Conservation (phyloP, 2,329 filamentous ascomycete genomes). For the Pestalotiopsis sp. region DNA sequence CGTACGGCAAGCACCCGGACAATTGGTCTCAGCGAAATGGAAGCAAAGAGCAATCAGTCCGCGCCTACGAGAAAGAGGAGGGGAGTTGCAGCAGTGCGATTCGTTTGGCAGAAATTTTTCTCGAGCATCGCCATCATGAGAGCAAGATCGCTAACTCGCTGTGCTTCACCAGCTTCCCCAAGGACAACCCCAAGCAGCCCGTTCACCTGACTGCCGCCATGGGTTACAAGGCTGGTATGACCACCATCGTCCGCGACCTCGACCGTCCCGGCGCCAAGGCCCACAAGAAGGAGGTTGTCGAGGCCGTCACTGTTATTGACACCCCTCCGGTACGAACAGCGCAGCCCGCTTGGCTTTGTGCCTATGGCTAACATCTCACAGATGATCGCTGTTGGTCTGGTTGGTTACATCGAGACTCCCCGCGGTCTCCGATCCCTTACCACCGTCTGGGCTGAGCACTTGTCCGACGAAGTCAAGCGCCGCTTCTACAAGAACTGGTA, state of each 20-base stretch:
- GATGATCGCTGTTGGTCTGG: conserved; percentile 99
- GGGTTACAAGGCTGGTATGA: conserved; percentile 99
- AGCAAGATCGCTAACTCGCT: not conserved
- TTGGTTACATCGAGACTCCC: conserved; percentile 99
- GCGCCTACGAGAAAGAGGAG: not conserved
- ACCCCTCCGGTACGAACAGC: conserved; percentile 93
- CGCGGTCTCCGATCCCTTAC: conserved; percentile 98
- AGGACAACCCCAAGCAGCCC: conserved; percentile 99
- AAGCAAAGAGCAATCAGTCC: not conserved
- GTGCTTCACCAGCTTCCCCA: conserved; percentile 77
- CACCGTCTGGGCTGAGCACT: conserved; percentile 99
- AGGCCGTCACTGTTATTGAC: conserved; percentile 86
- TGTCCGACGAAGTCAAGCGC: conserved; percentile 98
- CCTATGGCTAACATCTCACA: conserved; percentile 75
- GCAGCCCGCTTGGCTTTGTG: conserved; percentile 78
- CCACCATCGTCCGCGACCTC: conserved; percentile 98
- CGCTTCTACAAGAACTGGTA: conserved; percentile 99
- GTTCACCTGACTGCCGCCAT: conserved; percentile 97
- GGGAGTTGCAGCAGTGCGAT: not conserved
- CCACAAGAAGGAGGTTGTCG: conserved; percentile 98
- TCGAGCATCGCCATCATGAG: not conserved
- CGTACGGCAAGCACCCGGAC: not conserved
- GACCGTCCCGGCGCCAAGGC: conserved; percentile 99
- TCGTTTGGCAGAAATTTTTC: not conserved
- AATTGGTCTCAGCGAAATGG: not conserved